Base-by-base conservation (phyloP, 441 rosid genomes). In the Adansonia madagascariensis region DNA sequence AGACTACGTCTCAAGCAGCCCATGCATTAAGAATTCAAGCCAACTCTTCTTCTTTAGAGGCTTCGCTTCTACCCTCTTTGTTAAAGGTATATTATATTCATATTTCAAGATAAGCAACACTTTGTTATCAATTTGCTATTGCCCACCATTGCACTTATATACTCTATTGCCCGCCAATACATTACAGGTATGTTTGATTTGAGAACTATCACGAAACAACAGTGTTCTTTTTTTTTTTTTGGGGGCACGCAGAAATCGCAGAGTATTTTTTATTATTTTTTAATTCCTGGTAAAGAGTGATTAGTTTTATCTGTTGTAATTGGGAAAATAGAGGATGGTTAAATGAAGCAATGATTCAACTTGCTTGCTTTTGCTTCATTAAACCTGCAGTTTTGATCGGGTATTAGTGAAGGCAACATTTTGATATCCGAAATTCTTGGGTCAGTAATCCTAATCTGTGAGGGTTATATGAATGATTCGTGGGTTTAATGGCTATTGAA, bases 31-130 rank as follows among this genome's bases (percentile, higher is more conserved):
- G 35, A 47, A 77, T 49, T 53, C 80, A 5, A 44, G 81, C 59
- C 81, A 20, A 14, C 27, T 85, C 44, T 35, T 76, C 74, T 77
- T 59, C 35, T 75, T 59, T 15, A 84, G 84, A 35, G 80, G 82
- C 61, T 31, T 82, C 73, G 56, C 84, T 31, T 80, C 86, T 22
- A 80, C 67, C 74, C 83, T 85, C 20, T 82, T 82, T 44, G 80
- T 87, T 77, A 85, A 81, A 84, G 87, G 90, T 84, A 64, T 31
- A 6, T 41, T 47, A 35, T 35, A 35, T 35, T 35, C 22, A 8
- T 73, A 2, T 69, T 49, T 39, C 71, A 41, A 65, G 6, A 14
- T 6, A 6, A 31, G 39, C 18, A 35, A 15, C 2, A 43, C 2
- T 62, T 12, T 7, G 4, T n/a, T 35, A 35, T 35, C 39, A 35